Evolutionary conservation across 225 moss, liverwort and hornwort species (phyloP), one percentile per base, ranked within the genome.

Genomic region (Takakia lepidozioides): DNA sequence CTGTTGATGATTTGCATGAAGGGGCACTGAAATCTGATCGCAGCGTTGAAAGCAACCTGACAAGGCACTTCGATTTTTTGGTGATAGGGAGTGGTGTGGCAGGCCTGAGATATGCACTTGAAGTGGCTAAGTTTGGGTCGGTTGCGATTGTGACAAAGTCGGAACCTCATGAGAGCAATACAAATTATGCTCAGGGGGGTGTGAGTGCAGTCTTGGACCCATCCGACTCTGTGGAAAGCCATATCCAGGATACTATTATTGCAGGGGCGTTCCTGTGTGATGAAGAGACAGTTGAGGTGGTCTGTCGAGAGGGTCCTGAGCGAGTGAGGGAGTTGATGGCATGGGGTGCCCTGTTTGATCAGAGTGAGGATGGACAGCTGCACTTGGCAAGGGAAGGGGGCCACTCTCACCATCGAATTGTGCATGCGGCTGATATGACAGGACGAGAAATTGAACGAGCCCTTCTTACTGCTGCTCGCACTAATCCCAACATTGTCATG

Each of bases 231-330:
- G 87, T 98, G 45, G 98, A 98, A 75, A 98, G 87, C 63, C 98
- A 98, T 54, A 98, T 98, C 38, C 64, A 87, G 59, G 98, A 98
- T 49, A 98, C 98, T 5, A 98, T 98, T 43, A 78, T 98, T 10
- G 98, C 91, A 16, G 98, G 98, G 48, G 98, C 98, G 25, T 98
- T 98, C 57, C 27, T 98, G 44, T 91, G 98, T 70, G 91, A 98
- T 43, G 98, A 98, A 66, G 98, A 98, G 73, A 98, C 98, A 8
- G 98, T 98, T 49, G 98, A 98, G 80, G 93, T 98, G 16, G 98
- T 98, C 1, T 98, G 98, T 59, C 80, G 91, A 54, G 98, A 98
- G 59, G 98, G 98, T 27, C 98, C 91, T 47, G 91, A 98, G 63
- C 80, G 98, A 64, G 98, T 98, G 19, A 70, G 69, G 62, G 98